Conservation (phyloP, 306 rosid species). For the Vicia faba region DNA sequence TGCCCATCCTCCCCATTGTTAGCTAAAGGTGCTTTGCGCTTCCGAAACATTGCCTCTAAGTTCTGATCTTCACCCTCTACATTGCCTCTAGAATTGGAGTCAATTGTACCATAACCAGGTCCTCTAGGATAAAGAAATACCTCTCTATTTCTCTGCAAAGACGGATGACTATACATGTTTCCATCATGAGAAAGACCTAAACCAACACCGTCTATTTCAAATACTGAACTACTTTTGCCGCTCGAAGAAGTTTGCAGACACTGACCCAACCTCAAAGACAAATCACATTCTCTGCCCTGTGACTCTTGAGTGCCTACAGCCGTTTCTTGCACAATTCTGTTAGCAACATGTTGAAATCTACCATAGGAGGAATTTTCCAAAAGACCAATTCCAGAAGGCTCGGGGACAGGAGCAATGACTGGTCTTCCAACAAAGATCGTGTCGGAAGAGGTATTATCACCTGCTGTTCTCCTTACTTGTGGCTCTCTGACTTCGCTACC, state of each 20-base stretch:
- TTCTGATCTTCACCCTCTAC: constrained; percentile 59
- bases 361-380: constrained; percentile 44
- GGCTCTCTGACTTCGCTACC: constrained; percentile 55
- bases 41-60: constrained; percentile 55
- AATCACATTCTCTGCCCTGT: constrained; percentile 65
- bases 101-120: constrained; percentile 53
- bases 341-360: constrained; percentile 46
- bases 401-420: constrained; percentile 48
- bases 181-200: constrained; percentile 57
- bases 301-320: constrained; percentile 47
- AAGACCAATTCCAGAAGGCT: constrained; percentile 52
- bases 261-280: constrained; percentile 80
- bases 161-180: constrained; percentile 47
- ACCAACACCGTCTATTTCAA: constrained; percentile 59
- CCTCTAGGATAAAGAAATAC: constrained; percentile 62
- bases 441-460: constrained; percentile 47
- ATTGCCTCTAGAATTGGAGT: constrained; percentile 53
- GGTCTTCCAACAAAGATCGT: constrained; percentile 78
- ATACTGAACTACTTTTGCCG: constrained; percentile 50
- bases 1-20: constrained; percentile 67
- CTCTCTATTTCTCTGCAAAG: constrained; percentile 53
- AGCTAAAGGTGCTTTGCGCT: constrained; percentile 70
- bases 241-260: constrained; percentile 50
- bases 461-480: constrained; percentile 39
- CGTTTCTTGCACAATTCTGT: constrained; percentile 42